Base-by-base conservation (phyloP, 2,329 filamentous ascomycete species). In the Mollisiaceae sp. region DNA sequence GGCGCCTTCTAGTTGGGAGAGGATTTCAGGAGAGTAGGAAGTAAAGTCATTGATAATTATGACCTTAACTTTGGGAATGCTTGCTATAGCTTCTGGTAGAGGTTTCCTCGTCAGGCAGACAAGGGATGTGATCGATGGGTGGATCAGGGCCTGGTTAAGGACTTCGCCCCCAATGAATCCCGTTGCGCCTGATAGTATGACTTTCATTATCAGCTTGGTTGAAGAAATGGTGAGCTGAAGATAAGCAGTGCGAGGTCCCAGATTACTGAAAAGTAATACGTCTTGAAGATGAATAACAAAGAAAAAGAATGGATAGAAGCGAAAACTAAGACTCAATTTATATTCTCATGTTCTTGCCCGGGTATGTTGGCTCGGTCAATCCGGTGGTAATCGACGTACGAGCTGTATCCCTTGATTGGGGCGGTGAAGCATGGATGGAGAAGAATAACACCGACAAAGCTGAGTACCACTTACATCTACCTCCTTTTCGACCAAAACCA, bases 151-250 rank as follows among this genome's bases (percentile, higher is more conserved):
- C 69, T 83, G 80, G 11, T 77, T 75, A 62, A 89, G 79, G 43
- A 88, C 79, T 69, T 84, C 82, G 32, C 77, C 71, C 64, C 86
- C 86, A 62, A 87, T 80, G 70, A 82, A 82, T 70, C 86, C 86
- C 22, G 85, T 89, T 32, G 79, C 79, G 60, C 86, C 86, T 8
- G 84, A 81, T 43, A 89, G 77, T 67, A 89, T 82, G 71, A 88
- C 78, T 73, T 88, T 87, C 85, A 89, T 88, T 59, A 15, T 35
- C 14, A 22, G 15, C 20, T 20, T 43, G 2, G 39, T 39, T 55
- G 4, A 18, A 24, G 24, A 27, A 8, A 38, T 45, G 56, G 27
- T 57, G 24, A 14, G 8, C 1, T 8, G 4, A 22, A 50, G 14
- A 32, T 3, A 32, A 32, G 6, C 6, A 32, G 27, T 3, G 27